These are phyloP conservation scores for Solanum etuberosum DNA, from an alignment of 257 asterid genomes.

Conservation along the genomic window DNA sequence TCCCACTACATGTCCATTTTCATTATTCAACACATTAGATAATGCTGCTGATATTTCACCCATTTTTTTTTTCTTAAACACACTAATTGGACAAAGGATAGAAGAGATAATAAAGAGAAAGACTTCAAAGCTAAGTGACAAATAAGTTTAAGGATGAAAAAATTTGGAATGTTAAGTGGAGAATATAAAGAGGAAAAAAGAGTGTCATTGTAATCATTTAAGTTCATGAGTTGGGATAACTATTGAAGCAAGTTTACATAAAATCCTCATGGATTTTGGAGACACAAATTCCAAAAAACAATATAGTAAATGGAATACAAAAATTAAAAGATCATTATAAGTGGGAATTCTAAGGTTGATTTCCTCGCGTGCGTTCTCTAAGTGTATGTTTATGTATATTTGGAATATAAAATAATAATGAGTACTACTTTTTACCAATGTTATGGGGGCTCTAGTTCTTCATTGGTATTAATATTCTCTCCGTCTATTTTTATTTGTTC, in stretches of 20 bases:
- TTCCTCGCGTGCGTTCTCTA: conserved; percentile 46
- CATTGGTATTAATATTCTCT: not conserved
- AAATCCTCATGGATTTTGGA: conserved; percentile 63
- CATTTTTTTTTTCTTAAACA: conserved; percentile 17
- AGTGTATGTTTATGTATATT: not conserved
- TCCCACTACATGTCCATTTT: conserved; percentile 23
- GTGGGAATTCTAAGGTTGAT: conserved; percentile 28
- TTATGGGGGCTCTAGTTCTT: not conserved
- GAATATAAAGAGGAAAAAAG: conserved; percentile 21
- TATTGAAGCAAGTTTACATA: not conserved
- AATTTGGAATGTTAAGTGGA: conserved; percentile 6
- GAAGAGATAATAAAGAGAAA: not conserved
- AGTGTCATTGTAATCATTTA: conserved; percentile 5
- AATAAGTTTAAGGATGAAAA: conserved; percentile 8
- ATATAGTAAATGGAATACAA: not conserved
- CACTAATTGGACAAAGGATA: not conserved
- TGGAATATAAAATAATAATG: not conserved
- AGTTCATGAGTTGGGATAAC: conserved; percentile 9
- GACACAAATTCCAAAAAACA: conserved; percentile 7
- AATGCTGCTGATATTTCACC: conserved; percentile 57
- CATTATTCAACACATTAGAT: conserved; percentile 21
- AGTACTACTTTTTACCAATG: not conserved
- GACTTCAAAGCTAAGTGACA: not conserved
- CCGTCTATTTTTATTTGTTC: not conserved
- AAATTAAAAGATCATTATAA: not conserved